Conservation (phyloP, 139 green algal species). For the Micractinium sp. region DNA sequence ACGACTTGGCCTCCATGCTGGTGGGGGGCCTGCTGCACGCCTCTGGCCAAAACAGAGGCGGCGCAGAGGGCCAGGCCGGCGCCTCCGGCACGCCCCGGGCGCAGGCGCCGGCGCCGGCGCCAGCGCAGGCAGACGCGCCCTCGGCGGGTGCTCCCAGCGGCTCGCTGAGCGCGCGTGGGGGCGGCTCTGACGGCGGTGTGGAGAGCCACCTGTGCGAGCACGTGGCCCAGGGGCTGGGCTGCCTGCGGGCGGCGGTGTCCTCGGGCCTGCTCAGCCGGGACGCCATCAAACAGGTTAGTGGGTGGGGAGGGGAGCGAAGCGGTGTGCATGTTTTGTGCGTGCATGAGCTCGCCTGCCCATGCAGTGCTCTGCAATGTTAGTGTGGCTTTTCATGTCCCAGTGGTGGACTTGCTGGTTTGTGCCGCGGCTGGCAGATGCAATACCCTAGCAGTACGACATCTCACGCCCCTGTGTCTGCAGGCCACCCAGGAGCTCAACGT, state of each 20-base stretch:
- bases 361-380: too few relatives aligned
- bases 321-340: too few relatives aligned
- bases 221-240: neutral
- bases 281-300: neutral
- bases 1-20: slow-evolving; percentile 19
- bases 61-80: neutral
- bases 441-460: too few relatives aligned
- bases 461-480: too few relatives aligned
- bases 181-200: neutral
- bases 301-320: too few relatives aligned
- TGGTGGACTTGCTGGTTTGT: too few relatives aligned
- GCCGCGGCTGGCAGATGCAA: too few relatives aligned
- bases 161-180: neutral
- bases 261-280: neutral
- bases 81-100: neutral
- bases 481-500: too few relatives aligned
- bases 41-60: neutral
- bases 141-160: neutral
- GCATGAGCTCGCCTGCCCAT: too few relatives aligned
- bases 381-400: too few relatives aligned
- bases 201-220: slow-evolving; percentile 14
- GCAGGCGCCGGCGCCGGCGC: neutral
- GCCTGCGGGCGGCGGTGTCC: slow-evolving; percentile 9
- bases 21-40: neutral
- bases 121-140: neutral